Evolutionary conservation across 495 filamentous ascomycete species (phyloP).

Genomic region (Podospora pseudocomata): DNA sequence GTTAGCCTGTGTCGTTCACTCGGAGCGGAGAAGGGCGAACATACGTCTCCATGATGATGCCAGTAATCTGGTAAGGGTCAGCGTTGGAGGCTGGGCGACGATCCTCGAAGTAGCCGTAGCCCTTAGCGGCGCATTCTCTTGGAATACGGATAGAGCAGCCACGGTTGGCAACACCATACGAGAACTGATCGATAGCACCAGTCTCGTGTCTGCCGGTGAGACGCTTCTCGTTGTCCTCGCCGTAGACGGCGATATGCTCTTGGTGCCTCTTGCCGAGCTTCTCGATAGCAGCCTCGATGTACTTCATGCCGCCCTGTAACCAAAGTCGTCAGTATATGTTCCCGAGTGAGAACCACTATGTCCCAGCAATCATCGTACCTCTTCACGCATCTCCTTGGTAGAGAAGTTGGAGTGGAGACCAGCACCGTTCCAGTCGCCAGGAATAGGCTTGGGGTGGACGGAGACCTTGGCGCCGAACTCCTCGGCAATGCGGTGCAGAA

Average conservation of each 20-base stretch:
- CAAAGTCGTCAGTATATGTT: conserved; percentile 37
- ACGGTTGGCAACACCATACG: conserved; percentile 93
- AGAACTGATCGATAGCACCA: conserved; percentile 86
- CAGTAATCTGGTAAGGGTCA: conserved; percentile 73
- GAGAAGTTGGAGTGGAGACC: conserved; percentile 96
- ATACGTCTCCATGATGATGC: conserved; percentile 37
- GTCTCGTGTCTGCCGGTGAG: conserved; percentile 97
- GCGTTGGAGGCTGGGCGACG: conserved; percentile 92
- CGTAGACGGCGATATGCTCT: conserved; percentile 97
- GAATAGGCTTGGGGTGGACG: conserved; percentile 96
- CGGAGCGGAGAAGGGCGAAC: background rate
- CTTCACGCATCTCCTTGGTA: conserved; percentile 69
- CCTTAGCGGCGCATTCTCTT: conserved; percentile 81
- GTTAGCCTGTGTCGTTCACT: background rate
- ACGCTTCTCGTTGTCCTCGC: conserved; percentile 85
- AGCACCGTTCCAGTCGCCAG: conserved; percentile 98
- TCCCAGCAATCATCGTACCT: background rate
- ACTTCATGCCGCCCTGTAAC: conserved; percentile 75
- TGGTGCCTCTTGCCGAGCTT: conserved; percentile 77
- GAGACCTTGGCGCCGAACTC: conserved; percentile 97
- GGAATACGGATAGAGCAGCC: conserved; percentile 88
- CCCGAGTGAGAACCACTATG: no score
- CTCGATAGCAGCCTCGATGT: conserved; percentile 65
- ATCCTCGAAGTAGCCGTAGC: conserved; percentile 98
- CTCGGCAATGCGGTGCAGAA: conserved; percentile 93